Conservation (phyloP, 2,329 filamentous ascomycete species). For the Rhinocladiella similis region DNA sequence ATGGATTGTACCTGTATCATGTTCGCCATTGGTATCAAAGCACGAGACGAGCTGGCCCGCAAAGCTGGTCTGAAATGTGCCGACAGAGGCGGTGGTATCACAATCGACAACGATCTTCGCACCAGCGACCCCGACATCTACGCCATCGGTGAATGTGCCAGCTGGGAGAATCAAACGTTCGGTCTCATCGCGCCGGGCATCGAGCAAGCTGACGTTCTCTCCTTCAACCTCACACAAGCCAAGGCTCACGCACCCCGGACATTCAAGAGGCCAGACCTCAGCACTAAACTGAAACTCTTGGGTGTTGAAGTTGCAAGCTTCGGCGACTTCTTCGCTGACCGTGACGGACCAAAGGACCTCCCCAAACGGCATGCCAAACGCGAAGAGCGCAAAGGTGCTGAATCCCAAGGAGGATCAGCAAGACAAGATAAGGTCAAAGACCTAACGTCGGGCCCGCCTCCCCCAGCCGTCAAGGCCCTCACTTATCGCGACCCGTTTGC, state of each 20-base stretch:
- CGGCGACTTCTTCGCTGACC: constrained; percentile 88
- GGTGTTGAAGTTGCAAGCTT: constrained; percentile 92
- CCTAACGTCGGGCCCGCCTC: constrained; percentile 56
- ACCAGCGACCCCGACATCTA: constrained; percentile 75
- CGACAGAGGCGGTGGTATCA: constrained; percentile 72
- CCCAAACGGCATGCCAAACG: constrained; percentile 56
- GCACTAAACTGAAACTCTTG: constrained; percentile 86
- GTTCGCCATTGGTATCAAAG: constrained; percentile 84
- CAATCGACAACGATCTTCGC: constrained; percentile 63
- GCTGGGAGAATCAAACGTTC: constrained; percentile 83
- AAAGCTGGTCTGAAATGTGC: constrained; percentile 70
- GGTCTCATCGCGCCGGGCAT: constrained; percentile 86
- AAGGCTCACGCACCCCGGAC: constrained; percentile 66
- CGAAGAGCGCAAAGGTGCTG: constrained; percentile 38
- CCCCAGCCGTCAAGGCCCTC: constrained; percentile 72
- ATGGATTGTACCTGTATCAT: constrained; percentile 80
- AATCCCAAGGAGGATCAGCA: constrained; percentile 12
- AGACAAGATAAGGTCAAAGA: constrained; percentile 49
- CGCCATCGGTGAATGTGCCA: constrained; percentile 87
- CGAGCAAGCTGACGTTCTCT: constrained; percentile 88
- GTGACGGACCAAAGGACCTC: constrained; percentile 76
- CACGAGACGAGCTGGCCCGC: constrained; percentile 74
- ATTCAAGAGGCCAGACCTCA: constrained; percentile 82
- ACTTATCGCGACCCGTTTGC: constrained; percentile 88
- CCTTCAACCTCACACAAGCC: constrained; percentile 87